phyloP scores from a whole-genome alignment of 192 early-diverging fungal genomes.

The Geosiphon pyriformis region DNA sequence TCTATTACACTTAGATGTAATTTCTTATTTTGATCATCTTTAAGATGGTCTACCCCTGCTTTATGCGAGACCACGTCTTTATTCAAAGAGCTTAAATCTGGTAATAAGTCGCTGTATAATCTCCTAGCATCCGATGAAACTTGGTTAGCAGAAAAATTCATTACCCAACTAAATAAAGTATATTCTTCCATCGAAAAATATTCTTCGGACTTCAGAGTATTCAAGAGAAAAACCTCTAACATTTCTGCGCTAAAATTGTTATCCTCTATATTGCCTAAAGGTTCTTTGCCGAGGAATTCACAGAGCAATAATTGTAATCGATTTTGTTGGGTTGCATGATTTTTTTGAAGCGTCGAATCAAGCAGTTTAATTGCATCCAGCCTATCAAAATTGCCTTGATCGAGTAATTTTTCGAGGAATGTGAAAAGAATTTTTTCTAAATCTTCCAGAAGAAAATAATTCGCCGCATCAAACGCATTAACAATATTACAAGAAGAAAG shows the following conservation, averaged over 20 bases:
- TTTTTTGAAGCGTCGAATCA: too few species aligned
- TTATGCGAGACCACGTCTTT: too few species aligned
- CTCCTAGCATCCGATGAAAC: neutral
- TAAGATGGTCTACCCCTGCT: too few species aligned
- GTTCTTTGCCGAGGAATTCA: too few species aligned
- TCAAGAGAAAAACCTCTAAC: too few species aligned
- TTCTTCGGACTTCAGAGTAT: too few species aligned
- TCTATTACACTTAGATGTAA: neutral
- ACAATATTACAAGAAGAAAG: conserved; percentile 6
- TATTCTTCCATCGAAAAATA: neutral
- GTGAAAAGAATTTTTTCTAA: conserved; percentile 9
- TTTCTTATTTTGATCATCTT: neutral
- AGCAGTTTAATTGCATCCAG: too few species aligned
- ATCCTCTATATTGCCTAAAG: too few species aligned
- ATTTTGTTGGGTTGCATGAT: too few species aligned
- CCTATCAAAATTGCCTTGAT: too few species aligned
- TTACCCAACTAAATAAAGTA: neutral
- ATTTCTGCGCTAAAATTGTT: too few species aligned
- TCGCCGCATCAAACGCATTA: conserved; percentile 8
- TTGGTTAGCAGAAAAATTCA: neutral
- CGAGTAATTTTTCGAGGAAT: conserved; percentile 7
- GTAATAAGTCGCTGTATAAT: neutral
- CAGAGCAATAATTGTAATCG: too few species aligned
- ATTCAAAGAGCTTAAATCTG: neutral
- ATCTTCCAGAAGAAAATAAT: conserved; percentile 6